Conservation (phyloP, 257 asterid species). For the Paraleonurus japonicus region DNA sequence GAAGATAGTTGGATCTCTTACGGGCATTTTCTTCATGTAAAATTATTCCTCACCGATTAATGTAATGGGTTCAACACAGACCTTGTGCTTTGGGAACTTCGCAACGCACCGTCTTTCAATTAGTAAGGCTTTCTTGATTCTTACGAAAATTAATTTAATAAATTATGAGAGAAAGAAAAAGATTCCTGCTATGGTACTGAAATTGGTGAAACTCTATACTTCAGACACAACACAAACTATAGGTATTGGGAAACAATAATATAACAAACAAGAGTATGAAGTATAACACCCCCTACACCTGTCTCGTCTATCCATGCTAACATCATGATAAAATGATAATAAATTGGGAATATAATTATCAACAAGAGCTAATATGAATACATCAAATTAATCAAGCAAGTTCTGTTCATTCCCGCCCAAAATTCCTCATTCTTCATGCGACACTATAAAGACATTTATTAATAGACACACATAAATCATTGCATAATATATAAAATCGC, state of each 20-base stretch:
- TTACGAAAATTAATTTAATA: conserved; percentile 39
- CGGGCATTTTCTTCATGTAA: conserved; percentile 93
- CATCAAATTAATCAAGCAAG: neutral
- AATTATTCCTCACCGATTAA: conserved; percentile 85
- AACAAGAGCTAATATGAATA: neutral
- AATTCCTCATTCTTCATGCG: neutral
- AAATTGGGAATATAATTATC: neutral
- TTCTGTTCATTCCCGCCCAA: neutral
- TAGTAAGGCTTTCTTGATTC: conserved; percentile 67
- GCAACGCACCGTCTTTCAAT: conserved; percentile 73
- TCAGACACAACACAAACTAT: neutral
- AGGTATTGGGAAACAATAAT: neutral
- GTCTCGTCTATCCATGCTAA: neutral
- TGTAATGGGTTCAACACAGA: conserved; percentile 59
- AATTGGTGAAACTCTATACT: conserved; percentile 3
- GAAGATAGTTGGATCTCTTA: conserved; percentile 84
- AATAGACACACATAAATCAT: neutral
- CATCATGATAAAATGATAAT: neutral
- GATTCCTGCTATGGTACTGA: neutral
- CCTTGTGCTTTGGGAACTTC: conserved; percentile 90
- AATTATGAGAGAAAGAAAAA: conserved; percentile 1
- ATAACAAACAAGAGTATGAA: neutral
- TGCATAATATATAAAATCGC: neutral
- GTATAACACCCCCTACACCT: neutral
- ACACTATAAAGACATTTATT: neutral